phyloP scores from a whole-genome alignment of 805 yeast species.

The Sporopachydermia quercuum region DNA sequence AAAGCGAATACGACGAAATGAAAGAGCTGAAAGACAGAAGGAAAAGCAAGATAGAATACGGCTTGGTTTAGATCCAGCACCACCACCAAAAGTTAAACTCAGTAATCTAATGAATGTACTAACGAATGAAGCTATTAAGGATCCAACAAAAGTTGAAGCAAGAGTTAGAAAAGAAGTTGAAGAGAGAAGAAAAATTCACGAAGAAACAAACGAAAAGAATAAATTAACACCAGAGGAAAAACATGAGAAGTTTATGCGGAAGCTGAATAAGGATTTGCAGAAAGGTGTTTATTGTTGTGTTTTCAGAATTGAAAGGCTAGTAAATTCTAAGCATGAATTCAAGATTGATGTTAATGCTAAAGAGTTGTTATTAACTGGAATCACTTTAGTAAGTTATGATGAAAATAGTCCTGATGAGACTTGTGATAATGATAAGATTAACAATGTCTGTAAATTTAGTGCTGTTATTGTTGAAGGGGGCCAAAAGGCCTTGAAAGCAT shows the following conservation, averaged over 20 bases:
- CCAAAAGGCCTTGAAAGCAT: constrained; percentile 42
- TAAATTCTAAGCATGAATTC: constrained; percentile 52
- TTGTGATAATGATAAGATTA: no score
- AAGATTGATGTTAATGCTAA: constrained; percentile 73
- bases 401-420: no score
- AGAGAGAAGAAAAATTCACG: constrained; percentile 44
- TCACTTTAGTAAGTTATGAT: constrained; percentile 21
- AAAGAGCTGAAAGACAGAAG: constrained; percentile 44
- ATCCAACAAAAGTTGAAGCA: constrained; percentile 78
- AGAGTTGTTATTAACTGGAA: constrained; percentile 54
- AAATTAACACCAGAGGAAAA: constrained; percentile 44
- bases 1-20: constrained; percentile 57
- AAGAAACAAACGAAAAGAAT: constrained; percentile 43
- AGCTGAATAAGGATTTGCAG: constrained; percentile 32
- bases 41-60: constrained; percentile 66
- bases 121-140: constrained; percentile 72
- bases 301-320: constrained; percentile 37
- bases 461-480: constrained; percentile 69
- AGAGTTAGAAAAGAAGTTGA: constrained; percentile 55
- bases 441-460: constrained; percentile 23
- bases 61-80: constrained; percentile 74
- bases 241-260: constrained; percentile 31
- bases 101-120: constrained; percentile 76
- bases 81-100: constrained; percentile 76
- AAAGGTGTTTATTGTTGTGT: constrained; percentile 45